phyloP scores from a whole-genome alignment of 2,329 filamentous ascomycete species.

The Amesomyces nigricolor region DNA sequence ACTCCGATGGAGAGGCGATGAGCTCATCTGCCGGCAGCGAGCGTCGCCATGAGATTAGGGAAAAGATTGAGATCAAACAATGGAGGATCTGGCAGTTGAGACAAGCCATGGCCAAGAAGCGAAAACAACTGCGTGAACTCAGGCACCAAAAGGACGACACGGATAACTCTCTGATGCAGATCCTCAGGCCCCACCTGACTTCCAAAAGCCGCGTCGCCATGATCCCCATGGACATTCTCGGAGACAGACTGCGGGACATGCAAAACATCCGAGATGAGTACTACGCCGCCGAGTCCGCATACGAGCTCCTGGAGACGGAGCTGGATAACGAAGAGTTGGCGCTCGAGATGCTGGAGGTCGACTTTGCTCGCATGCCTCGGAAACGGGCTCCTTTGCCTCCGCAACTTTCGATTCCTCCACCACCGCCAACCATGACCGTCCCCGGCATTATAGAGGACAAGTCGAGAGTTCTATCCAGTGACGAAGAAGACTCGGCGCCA shows the following conservation, averaged over 20 bases:
- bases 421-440: not conserved
- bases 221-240: constrained; percentile 26
- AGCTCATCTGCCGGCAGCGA: constrained; percentile 1
- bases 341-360: constrained; percentile 31
- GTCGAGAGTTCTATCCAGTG: not conserved
- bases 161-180: constrained; percentile 38
- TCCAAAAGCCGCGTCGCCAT: constrained; percentile 25
- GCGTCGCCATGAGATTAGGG: constrained; percentile 7
- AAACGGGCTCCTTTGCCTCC: not conserved
- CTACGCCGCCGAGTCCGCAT: constrained; percentile 33
- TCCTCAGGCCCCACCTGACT: constrained; percentile 34
- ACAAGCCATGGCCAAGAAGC: constrained; percentile 30
- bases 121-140: constrained; percentile 30
- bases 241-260: constrained; percentile 32
- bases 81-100: constrained; percentile 9
- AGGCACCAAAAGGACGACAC: constrained; percentile 33
- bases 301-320: constrained; percentile 30
- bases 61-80: constrained; percentile 14
- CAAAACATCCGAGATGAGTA: constrained; percentile 36
- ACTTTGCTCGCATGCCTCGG: constrained; percentile 31
- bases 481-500: constrained; percentile 7
- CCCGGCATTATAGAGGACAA: not conserved
- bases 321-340: constrained; percentile 17
- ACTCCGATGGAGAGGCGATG: constrained; percentile 8
- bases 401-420: not conserved